Evolutionary conservation across 2,329 filamentous ascomycete genomes (phyloP).

Genomic region (Thelonectria olida): DNA sequence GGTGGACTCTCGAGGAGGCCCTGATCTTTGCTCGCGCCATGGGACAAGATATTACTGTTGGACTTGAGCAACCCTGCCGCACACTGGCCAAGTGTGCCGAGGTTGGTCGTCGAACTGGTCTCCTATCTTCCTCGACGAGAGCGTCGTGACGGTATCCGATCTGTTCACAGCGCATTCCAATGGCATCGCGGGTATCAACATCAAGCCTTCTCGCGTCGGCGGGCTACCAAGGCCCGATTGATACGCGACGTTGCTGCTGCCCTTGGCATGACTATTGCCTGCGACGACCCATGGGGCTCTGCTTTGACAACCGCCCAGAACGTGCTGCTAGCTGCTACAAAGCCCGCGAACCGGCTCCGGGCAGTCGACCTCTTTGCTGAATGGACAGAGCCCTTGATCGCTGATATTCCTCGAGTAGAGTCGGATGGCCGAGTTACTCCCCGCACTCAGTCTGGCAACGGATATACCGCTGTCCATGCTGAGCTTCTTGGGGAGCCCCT

Average conservation of each 20-base stretch:
- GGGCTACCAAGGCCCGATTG: conserved; percentile 12
- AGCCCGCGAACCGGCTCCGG: background rate
- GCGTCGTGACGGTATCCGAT: conserved; percentile 4
- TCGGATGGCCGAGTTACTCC: conserved; percentile 3
- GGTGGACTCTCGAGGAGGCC: conserved; percentile 3
- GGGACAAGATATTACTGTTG: background rate
- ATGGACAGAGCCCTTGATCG: conserved; percentile 17
- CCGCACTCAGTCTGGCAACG: conserved; percentile 6
- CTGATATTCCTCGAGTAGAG: conserved; percentile 7
- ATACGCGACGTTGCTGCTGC: conserved; percentile 13
- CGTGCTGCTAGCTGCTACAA: conserved; percentile 2
- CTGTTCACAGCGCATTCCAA: conserved; percentile 4
- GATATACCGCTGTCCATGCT: background rate
- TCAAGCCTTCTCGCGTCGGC: conserved; percentile 15
- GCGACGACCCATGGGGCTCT: conserved; percentile 18
- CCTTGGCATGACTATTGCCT: conserved; percentile 7
- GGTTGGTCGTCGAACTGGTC: conserved; percentile 1
- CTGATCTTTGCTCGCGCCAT: background rate
- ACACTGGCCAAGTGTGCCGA: background rate
- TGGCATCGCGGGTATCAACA: conserved; percentile 12
- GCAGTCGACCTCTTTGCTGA: conserved; percentile 13
- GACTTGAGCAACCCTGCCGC: conserved; percentile 3
- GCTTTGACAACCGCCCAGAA: conserved; percentile 17
- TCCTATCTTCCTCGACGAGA: conserved; percentile 12
- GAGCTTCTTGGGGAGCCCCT: conserved; percentile 8